Percentiles rank a stretch among this genome's conserved stretches.
These are phyloP conservation scores for Ilex asprella DNA, from an alignment of 257 asterid species.

Conservation along the genomic window DNA sequence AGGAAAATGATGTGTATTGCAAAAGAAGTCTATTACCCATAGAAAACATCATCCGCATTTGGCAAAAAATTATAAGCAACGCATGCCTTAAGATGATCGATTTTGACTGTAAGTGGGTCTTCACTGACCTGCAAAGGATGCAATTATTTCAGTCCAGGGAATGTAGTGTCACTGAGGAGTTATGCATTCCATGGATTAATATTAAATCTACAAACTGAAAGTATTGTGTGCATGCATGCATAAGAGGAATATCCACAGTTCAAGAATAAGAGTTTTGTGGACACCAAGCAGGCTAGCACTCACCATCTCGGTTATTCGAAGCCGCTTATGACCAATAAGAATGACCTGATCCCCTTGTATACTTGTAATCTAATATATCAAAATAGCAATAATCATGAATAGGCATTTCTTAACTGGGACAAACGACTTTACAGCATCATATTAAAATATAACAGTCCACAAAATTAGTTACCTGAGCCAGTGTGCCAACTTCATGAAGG, in stretches of 20 bases:
- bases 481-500: conserved; percentile 92
- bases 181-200: background rate
- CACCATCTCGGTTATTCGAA: conserved; percentile 92
- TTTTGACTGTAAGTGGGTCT: conserved; percentile 90
- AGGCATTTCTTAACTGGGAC: conserved; percentile 5
- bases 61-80: conserved; percentile 8
- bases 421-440: background rate
- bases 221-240: background rate
- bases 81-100: conserved; percentile 92
- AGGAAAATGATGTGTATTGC: background rate
- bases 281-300: conserved; percentile 15
- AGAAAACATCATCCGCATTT: background rate
- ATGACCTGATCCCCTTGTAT: conserved; percentile 92
- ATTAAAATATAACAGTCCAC: background rate
- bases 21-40: no score
- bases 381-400: conserved; percentile 29
- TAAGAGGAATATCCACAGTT: background rate
- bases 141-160: conserved; percentile 20
- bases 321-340: conserved; percentile 92
- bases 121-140: conserved; percentile 74
- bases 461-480: conserved; percentile 68
- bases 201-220: background rate
- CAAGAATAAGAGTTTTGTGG: background rate
- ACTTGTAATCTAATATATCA: conserved; percentile 66
- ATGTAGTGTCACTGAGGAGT: conserved; percentile 9